Conservation (phyloP, 768 basidiomycete genomes). For the Kwoniella sp. region DNA sequence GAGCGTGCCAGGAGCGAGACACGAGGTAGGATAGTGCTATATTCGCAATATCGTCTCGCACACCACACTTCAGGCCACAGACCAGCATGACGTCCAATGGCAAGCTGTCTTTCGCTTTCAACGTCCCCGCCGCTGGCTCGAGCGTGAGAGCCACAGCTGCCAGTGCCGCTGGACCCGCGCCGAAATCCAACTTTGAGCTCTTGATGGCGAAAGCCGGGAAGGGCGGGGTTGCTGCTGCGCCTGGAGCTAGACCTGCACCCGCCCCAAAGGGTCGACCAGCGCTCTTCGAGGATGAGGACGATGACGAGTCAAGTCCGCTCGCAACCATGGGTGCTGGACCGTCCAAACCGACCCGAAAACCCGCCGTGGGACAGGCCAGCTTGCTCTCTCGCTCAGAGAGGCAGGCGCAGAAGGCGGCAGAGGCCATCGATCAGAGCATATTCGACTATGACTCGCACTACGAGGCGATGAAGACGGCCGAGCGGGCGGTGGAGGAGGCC, state of each 20-base stretch:
- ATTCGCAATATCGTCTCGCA: no score
- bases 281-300: slow-evolving; percentile 58
- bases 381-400: slow-evolving; percentile 33
- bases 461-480: slow-evolving; percentile 89
- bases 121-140: slow-evolving; percentile 33
- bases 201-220: slow-evolving; percentile 35
- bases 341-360: slow-evolving; percentile 2
- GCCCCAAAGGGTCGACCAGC: slow-evolving; percentile 53
- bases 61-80: no score
- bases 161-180: slow-evolving; percentile 3
- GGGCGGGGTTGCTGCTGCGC: neutral
- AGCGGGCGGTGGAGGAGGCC: slow-evolving; percentile 64
- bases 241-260: slow-evolving; percentile 2
- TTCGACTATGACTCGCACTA: slow-evolving; percentile 96
- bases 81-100: slow-evolving; percentile 20
- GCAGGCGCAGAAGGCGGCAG: slow-evolving; percentile 64
- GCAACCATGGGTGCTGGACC: slow-evolving; percentile 15
- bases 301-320: slow-evolving; percentile 55
- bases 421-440: slow-evolving; percentile 71
- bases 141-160: no score
- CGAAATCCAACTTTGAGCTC: slow-evolving; percentile 33
- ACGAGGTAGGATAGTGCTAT: no score
- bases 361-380: slow-evolving; percentile 1
- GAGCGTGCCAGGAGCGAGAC: no score
- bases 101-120: slow-evolving; percentile 84